These are phyloP conservation scores for Candida sithepensis DNA, from an alignment of 805 yeast genomes.

Conservation along the genomic window DNA sequence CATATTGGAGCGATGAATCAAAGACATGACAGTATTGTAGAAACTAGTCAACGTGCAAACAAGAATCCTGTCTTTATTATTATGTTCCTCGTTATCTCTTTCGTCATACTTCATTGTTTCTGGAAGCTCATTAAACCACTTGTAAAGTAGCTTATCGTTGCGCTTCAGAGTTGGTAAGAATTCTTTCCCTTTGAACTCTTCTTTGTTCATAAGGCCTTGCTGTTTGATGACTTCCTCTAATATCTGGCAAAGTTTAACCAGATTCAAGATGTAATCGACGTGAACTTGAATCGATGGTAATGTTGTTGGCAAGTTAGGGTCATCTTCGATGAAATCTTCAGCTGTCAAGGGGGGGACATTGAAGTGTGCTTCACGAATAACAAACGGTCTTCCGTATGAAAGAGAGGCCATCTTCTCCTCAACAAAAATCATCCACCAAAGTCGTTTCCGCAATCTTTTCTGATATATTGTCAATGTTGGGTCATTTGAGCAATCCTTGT, in stretches of 20 bases:
- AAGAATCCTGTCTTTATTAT: background rate
- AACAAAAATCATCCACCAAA: conserved; percentile 1
- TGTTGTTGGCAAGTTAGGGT: background rate
- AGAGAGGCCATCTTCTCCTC: background rate
- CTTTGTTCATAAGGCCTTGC: background rate
- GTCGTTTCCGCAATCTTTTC: background rate
- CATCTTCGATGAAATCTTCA: background rate
- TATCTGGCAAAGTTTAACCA: background rate
- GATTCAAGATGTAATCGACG: background rate
- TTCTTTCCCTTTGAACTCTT: background rate
- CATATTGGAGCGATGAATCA: background rate
- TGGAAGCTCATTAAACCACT: background rate
- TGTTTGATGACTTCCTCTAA: background rate
- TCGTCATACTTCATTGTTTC: background rate
- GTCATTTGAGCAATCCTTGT: background rate
- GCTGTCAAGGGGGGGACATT: background rate
- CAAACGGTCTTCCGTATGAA: background rate
- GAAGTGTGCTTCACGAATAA: background rate
- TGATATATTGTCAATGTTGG: background rate
- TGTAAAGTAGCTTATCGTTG: background rate
- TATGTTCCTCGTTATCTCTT: background rate
- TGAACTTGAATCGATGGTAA: background rate
- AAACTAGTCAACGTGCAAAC: background rate
- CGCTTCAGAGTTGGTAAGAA: background rate
- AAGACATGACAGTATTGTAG: background rate